Evolutionary conservation across 2,329 filamentous ascomycete genomes (phyloP).

Genomic region (Tolypocladium inflatum): DNA sequence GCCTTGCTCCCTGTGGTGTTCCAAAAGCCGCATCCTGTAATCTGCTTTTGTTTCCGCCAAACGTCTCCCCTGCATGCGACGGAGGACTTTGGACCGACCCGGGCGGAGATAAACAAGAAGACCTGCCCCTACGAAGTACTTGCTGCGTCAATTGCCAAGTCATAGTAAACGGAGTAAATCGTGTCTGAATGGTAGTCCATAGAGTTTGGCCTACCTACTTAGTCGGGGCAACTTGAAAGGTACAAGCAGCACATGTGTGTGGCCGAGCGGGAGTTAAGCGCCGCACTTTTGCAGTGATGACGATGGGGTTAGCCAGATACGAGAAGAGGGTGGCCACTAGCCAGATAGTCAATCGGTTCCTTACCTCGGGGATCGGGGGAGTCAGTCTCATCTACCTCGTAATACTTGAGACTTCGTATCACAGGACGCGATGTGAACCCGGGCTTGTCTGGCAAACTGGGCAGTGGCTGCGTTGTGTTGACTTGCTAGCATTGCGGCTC

Average conservation of each 20-base stretch:
- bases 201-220: neutral
- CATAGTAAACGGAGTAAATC: neutral
- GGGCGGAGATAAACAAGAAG: neutral
- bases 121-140: neutral
- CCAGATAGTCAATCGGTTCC: too few species aligned
- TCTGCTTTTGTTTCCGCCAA: neutral
- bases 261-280: too few species aligned
- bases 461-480: neutral
- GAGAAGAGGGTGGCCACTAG: too few species aligned
- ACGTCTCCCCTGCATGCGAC: neutral
- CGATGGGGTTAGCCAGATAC: too few species aligned
- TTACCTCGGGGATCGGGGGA: neutral
- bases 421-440: neutral
- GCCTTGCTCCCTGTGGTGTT: neutral
- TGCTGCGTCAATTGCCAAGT: neutral
- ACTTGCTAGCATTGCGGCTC: neutral
- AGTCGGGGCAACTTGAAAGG: neutral
- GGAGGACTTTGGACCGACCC: neutral
- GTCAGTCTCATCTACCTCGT: neutral
- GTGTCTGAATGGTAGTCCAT: neutral
- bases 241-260: too few species aligned
- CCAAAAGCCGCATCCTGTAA: neutral
- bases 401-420: neutral
- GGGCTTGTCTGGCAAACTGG: neutral
- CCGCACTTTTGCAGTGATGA: too few species aligned